Evolutionary conservation across 2,329 filamentous ascomycete genomes (phyloP), one percentile per base, ranked within the genome.

Genomic region (Septoria linicola): DNA sequence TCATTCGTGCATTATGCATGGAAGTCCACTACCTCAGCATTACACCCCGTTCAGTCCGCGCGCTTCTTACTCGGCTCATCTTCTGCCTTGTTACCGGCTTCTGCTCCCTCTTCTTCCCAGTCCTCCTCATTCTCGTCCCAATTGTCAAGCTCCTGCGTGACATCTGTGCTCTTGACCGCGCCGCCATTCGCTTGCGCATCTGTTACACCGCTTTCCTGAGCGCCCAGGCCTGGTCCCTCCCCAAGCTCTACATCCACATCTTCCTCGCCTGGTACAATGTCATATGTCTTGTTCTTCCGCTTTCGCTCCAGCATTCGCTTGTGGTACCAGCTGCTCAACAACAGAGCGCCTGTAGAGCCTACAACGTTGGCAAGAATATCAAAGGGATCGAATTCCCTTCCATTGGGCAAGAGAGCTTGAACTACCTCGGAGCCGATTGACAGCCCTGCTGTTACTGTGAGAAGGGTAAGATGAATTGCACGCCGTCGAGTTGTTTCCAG

Each of bases 271-370:
- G 87, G 80, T 4, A 95, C 80, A 5, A 81, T 78, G 46, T 80
- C 79, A 65, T 95, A 95, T 44, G 81, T 81, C 65, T 87, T 87
- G 49, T 82, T 82, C 64, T 82, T 76, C 54, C 91, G 80, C 68
- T 87, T 88, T 56, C 93, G 80, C 70, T 97, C 92, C 32, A 97
- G 76, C 90, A 97, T 97, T 53, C 93, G 85, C 66, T 88, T 87
- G 72, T 99, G 93, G 68, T 99, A 99, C 87, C 88, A 92, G 51
- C 83, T 85, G 68, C 88, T 95, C 16, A 95, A 68, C 0, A 78
- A 84, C 16, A 96, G 68, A 0, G 82, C 90, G 0, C 77, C 74
- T 11, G 87, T 71, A 58, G 87, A 92, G 35, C 93, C 93, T 34
- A 88, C 73, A 0, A 96, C 72, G 68, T 99, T 99, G 66, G 91